A percentile compares a stretch with the other conserved stretches of the same genome.
phyloP scores from a whole-genome alignment of 2,329 filamentous ascomycete species.

The Drechslera avenae region DNA sequence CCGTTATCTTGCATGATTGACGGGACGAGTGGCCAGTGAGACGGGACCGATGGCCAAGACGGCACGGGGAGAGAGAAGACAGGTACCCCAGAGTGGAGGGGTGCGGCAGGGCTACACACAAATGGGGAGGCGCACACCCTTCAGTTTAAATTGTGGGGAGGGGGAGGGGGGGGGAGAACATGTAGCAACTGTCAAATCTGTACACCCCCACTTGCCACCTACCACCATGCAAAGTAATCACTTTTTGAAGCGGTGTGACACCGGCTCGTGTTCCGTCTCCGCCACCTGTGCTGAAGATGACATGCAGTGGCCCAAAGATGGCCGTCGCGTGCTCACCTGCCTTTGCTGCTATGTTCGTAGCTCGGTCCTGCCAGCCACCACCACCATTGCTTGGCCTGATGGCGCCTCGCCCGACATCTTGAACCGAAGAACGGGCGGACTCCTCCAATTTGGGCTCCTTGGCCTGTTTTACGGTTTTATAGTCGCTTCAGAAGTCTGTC shows the following conservation, averaged over 20 bases:
- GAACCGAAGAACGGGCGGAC: not conserved
- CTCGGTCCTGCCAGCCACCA: not conserved
- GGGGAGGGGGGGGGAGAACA: conserved; percentile 3
- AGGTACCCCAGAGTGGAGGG: conserved; percentile 7
- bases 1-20: not conserved
- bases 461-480: not conserved
- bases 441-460: not conserved
- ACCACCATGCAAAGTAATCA: conserved; percentile 16
- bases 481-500: conserved; percentile 4
- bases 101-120: conserved; percentile 2
- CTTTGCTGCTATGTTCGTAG: conserved; percentile 6
- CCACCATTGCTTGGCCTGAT: not conserved
- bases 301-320: conserved; percentile 5
- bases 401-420: not conserved
- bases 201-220: conserved; percentile 13
- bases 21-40: not conserved
- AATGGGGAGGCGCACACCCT: conserved; percentile 1
- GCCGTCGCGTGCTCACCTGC: conserved; percentile 35
- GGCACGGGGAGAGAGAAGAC: conserved; percentile 1
- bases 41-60: conserved; percentile 7
- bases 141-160: conserved; percentile 1
- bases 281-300: conserved; percentile 1
- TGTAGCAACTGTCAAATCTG: conserved; percentile 17
- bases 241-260: conserved; percentile 34
- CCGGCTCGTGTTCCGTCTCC: conserved; percentile 6